Conservation (phyloP, 495 filamentous ascomycete genomes). For the Penicillium canescens region DNA sequence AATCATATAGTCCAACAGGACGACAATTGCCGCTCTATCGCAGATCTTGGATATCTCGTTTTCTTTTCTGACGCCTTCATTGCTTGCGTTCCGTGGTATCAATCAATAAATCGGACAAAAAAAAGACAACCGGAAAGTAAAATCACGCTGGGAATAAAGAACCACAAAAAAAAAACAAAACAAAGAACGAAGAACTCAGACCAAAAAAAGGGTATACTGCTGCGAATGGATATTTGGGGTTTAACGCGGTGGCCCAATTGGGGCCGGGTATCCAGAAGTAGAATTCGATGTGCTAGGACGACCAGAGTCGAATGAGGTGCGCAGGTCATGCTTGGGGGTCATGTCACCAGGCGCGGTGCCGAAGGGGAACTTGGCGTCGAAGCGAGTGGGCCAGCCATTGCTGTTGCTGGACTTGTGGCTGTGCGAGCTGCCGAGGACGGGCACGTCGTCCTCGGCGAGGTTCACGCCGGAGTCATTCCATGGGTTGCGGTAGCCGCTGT, state of each 20-base stretch:
- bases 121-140: conserved; percentile 20
- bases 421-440: conserved; percentile 58
- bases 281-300: conserved; percentile 93
- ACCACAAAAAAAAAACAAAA: conserved; percentile 17
- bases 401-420: conserved; percentile 59
- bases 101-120: conserved; percentile 29
- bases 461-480: conserved; percentile 98
- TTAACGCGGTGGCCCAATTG: conserved; percentile 84
- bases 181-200: conserved; percentile 21
- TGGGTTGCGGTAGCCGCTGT: conserved; percentile 90
- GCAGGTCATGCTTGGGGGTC: conserved; percentile 77
- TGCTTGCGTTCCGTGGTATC: conserved; percentile 47
- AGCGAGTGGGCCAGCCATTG: conserved; percentile 64
- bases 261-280: conserved; percentile 91
- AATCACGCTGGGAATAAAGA: conserved; percentile 13
- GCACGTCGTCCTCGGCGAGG: conserved; percentile 78
- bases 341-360: conserved; percentile 73
- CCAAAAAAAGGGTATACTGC: conserved; percentile 55
- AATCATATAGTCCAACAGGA: conserved; percentile 9
- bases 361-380: conserved; percentile 65
- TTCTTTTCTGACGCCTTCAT: conserved; percentile 34
- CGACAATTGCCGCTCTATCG: conserved; percentile 21
- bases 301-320: conserved; percentile 85
- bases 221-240: conserved; percentile 58
- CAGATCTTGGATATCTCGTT: conserved; percentile 38